phyloP scores from a whole-genome alignment of 768 basidiomycete genomes.

The Leccinum pellstonianum region DNA sequence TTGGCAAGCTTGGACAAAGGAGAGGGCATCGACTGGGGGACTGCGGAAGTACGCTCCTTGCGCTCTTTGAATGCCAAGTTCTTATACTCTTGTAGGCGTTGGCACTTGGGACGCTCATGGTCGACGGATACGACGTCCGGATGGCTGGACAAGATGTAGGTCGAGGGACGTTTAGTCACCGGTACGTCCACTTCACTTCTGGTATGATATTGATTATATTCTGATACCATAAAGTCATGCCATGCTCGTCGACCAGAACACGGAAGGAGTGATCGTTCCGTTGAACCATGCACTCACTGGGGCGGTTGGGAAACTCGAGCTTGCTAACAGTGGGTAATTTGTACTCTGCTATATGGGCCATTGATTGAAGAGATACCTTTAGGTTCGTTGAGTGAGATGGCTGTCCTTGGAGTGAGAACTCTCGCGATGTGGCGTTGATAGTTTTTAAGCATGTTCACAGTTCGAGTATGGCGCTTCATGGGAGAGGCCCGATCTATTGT shows the following conservation, averaged over 20 bases:
- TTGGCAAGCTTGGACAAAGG: slow-evolving; percentile 67
- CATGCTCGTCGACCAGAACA: slow-evolving; percentile 88
- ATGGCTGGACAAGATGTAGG: slow-evolving; percentile 95
- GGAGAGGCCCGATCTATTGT: slow-evolving; percentile 77
- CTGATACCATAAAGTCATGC: slow-evolving; percentile 56
- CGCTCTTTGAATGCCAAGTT: neutral
- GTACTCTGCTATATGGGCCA: neutral
- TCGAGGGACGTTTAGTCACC: slow-evolving; percentile 84
- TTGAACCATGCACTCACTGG: slow-evolving; percentile 63
- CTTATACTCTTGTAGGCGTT: slow-evolving; percentile 52
- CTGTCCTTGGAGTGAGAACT: slow-evolving; percentile 73
- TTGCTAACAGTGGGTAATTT: slow-evolving; percentile 76
- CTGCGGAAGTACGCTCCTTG: slow-evolving; percentile 64
- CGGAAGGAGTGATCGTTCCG: slow-evolving; percentile 77
- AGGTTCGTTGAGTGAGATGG: slow-evolving; percentile 90
- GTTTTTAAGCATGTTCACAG: slow-evolving; percentile 35
- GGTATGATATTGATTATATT: neutral
- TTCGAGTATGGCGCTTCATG: slow-evolving; percentile 92
- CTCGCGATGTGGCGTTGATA: neutral
- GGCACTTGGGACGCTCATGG: slow-evolving; percentile 85
- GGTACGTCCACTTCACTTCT: slow-evolving; percentile 34
- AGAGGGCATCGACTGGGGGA: slow-evolving; percentile 83
- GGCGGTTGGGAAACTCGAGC: slow-evolving; percentile 67
- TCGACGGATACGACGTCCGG: slow-evolving; percentile 78
- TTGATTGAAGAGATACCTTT: neutral